Evolutionary conservation across 768 basidiomycete species (phyloP).

Genomic region (Lyophyllum atratum): DNA sequence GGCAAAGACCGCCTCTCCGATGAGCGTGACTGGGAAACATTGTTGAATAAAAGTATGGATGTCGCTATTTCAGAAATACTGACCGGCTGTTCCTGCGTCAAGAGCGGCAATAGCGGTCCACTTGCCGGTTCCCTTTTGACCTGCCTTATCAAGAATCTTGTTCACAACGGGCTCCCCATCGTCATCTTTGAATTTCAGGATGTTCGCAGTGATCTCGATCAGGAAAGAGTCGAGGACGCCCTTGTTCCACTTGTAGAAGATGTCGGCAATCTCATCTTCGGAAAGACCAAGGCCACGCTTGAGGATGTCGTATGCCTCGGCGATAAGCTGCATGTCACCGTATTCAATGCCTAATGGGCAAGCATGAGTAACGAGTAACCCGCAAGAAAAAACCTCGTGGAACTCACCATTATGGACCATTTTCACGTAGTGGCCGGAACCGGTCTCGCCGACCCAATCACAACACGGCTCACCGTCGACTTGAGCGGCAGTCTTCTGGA

Average conservation of each 20-base stretch:
- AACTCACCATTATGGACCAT: slow-evolving; percentile 94
- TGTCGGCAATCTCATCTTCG: slow-evolving; percentile 91
- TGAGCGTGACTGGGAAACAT: slow-evolving; percentile 79
- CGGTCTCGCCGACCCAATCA: slow-evolving; percentile 98
- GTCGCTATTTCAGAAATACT: slow-evolving; percentile 22
- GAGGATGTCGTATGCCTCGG: slow-evolving; percentile 98
- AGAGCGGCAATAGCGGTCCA: slow-evolving; percentile 99
- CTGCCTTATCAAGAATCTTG: slow-evolving; percentile 95
- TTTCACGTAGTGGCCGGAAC: slow-evolving; percentile 98
- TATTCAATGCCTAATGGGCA: slow-evolving; percentile 87
- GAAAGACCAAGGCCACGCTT: slow-evolving; percentile 89
- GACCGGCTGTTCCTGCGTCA: slow-evolving; percentile 86
- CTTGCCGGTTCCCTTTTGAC: slow-evolving; percentile 99
- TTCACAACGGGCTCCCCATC: slow-evolving; percentile 89
- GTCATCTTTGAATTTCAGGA: slow-evolving; percentile 95
- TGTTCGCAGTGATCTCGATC: slow-evolving; percentile 96
- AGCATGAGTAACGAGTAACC: slow-evolving; percentile 12
- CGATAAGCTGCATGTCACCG: slow-evolving; percentile 99
- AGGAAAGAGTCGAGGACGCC: slow-evolving; percentile 99
- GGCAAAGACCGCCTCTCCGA: slow-evolving; percentile 99
- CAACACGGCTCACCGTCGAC: slow-evolving; percentile 96
- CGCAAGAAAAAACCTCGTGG: slow-evolving; percentile 11
- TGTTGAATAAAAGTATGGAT: slow-evolving; percentile 6
- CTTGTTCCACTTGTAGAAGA: slow-evolving; percentile 96
- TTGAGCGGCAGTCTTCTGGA: slow-evolving; percentile 97